Evolutionary conservation across 169 alveolate genomes (phyloP), one percentile per base, ranked within the genome.

Genomic region (Eimeria acervulina): DNA sequence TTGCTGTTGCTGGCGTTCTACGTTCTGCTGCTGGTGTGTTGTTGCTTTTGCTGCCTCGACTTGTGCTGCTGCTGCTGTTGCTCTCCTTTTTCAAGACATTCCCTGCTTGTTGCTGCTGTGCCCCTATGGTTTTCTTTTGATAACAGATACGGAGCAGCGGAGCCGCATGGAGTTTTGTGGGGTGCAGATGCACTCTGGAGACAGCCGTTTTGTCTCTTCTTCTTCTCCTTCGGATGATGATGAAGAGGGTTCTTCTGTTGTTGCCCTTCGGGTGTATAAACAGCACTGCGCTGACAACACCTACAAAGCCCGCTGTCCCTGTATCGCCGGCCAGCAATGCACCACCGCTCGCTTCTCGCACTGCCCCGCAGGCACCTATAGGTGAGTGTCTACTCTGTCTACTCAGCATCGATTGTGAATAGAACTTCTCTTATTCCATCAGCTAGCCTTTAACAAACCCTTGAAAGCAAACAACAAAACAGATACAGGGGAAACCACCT

Each of bases 321-420:
- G 91, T 28, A 47, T 38, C 52, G 13, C 91, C 51, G 91, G 91
- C 2, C 91, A 83, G 72, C 74, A 83, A 3, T 83, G 91, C 72
- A 8, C 10, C 19, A n/a, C 61, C 13, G 51, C 91, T 12, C 68
- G 91, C 74, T 28, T 23, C 72, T 44, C 55, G 17, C 91, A 44
- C 33, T 83, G 91, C 51, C 91, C 91, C 33, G 91, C 91, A 7
- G 91, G 91, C 51, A 83, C 91, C 72, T 83, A 83, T 51, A 83
- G 91, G 91, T 40, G 26, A 38, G 90, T 44, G 40, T 80, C 40
- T 63, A 33, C 74, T n/a, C 38, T 63, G 74, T 63, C 74, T 63
- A 33, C 13, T 6, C n/a, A 17, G 5, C 68, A 59, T 12, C 28
- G 68, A 59, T 21, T 0, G 55, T n/a, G n/a, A n/a, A n/a, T n/a